phyloP scores from a whole-genome alignment of 2,329 filamentous ascomycete genomes.

The Mariannaea sp. region DNA sequence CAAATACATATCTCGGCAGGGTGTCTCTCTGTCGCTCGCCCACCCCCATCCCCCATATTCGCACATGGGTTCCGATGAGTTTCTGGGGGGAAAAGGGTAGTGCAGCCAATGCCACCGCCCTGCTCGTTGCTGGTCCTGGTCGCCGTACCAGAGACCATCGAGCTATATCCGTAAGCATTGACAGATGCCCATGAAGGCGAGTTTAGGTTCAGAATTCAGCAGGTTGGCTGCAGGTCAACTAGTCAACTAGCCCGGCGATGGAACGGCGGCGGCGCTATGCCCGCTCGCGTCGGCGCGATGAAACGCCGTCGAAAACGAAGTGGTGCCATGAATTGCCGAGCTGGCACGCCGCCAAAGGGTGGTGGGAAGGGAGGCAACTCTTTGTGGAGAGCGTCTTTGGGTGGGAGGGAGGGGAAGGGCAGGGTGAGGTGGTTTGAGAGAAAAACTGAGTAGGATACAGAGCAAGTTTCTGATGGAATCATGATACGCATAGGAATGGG shows the following conservation, averaged over 20 bases:
- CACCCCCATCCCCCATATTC: no score
- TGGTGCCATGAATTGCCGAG: conserved; percentile 27
- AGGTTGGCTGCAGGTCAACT: no score
- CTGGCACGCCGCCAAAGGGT: conserved; percentile 17
- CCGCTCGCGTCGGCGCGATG: conserved; percentile 28
- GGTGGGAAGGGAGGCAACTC: background rate
- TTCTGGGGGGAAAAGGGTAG: background rate
- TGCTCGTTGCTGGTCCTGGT: no score
- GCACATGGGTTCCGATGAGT: no score
- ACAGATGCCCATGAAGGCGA: background rate
- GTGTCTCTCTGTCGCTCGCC: no score
- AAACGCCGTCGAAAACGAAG: conserved; percentile 28
- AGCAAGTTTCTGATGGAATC: no score
- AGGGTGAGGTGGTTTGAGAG: no score
- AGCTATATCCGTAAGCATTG: background rate
- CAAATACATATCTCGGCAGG: no score
- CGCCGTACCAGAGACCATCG: background rate
- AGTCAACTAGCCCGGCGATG: conserved; percentile 8
- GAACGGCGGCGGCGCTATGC: conserved; percentile 25
- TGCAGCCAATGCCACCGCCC: background rate
- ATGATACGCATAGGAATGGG: no score
- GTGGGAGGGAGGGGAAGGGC: background rate
- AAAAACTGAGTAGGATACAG: no score
- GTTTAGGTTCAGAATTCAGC: background rate
- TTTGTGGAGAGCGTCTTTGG: conserved; percentile 13